Percentiles rank a stretch among this genome's conserved stretches.
Evolutionary conservation across 1,284 basidiomycete genomes (phyloP).

Genomic region (Ceratobasidium papillatum): DNA sequence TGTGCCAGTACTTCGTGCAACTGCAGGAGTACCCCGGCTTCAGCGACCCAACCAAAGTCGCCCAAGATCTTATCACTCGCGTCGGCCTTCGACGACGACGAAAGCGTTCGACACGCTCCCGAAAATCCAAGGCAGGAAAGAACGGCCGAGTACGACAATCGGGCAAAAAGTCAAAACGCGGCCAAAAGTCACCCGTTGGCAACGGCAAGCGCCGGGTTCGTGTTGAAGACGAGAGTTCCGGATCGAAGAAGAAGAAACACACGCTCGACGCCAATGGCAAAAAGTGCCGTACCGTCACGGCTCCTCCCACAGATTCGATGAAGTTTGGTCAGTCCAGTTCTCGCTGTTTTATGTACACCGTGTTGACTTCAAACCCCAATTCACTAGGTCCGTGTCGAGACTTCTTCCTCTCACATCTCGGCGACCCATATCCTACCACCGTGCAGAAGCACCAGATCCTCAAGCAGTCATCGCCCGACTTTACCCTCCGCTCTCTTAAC

Average conservation of each 20-base stretch:
- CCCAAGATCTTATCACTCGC: neutral
- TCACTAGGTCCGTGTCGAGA: conserved; percentile 43
- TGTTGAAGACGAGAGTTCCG: conserved; percentile 9
- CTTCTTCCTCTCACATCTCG: conserved; percentile 43
- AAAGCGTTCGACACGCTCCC: conserved; percentile 27
- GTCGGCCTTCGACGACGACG: neutral
- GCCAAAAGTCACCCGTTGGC: conserved; percentile 31
- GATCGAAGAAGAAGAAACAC: neutral
- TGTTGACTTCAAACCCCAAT: conserved; percentile 21
- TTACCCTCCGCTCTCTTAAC: conserved; percentile 42
- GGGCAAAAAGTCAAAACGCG: conserved; percentile 38
- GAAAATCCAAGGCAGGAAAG: conserved; percentile 33
- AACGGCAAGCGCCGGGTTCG: conserved; percentile 34
- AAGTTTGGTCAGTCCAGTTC: conserved; percentile 25
- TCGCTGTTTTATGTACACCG: neutral
- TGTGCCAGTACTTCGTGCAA: neutral
- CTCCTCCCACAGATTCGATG: conserved; percentile 37
- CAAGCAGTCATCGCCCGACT: conserved; percentile 32
- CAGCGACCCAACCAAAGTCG: neutral
- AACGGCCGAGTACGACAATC: conserved; percentile 25
- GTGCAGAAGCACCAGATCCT: conserved; percentile 42
- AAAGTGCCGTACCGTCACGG: conserved; percentile 22
- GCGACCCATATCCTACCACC: conserved; percentile 43
- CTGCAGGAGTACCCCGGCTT: neutral
- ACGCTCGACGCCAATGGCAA: conserved; percentile 4